Evolutionary conservation across 257 asterid genomes (phyloP), one percentile per base, ranked within the genome.

Genomic region (Cinchona pubescens): DNA sequence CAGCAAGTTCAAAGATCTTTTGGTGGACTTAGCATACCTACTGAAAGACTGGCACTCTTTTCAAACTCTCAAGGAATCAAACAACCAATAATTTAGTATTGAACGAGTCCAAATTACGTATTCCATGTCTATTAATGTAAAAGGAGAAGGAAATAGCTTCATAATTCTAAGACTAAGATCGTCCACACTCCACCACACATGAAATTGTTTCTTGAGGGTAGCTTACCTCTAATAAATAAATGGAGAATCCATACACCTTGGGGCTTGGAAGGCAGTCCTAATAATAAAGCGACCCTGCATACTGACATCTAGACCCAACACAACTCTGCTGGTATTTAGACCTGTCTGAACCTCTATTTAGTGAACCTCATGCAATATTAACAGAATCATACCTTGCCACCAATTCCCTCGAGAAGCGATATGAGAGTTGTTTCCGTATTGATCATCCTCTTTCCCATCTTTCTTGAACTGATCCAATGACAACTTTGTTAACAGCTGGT

Each of bases 231-330:
- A 58, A 58, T 58, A 58, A 58, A 58, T 58, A 58, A 58, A 30
- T 58, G 34, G 35, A 58, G 63, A 25, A 25, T 58, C 27, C 63
- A 58, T 25, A 25, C 18, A 12, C 35, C 18, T 25, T 11, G 63
- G 16, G 34, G 63, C 63, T 58, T 27, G 8, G 18, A 58, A 58
- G 35, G 63, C 32, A 10, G 35, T 25, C 63, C 7, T 58, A 58
- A 58, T 58, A 58, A 58, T 58, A 58, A 58, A 58, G 63, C 27
- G 63, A 58, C 63, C 63, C 63, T 58, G 63, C 63, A 58, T 58
- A 12, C n/a, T n/a, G n/a, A n/a, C n/a, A n/a, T n/a, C n/a, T n/a
- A n/a, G n/a, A n/a, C n/a, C n/a, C n/a, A 58, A 58, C 63, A 58
- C 25, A n/a, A 13, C 27, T 58, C 7, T 25, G 25, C 7, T 25